Base-by-base conservation (phyloP, 805 yeast genomes). In the Citeromyces matritensis region DNA sequence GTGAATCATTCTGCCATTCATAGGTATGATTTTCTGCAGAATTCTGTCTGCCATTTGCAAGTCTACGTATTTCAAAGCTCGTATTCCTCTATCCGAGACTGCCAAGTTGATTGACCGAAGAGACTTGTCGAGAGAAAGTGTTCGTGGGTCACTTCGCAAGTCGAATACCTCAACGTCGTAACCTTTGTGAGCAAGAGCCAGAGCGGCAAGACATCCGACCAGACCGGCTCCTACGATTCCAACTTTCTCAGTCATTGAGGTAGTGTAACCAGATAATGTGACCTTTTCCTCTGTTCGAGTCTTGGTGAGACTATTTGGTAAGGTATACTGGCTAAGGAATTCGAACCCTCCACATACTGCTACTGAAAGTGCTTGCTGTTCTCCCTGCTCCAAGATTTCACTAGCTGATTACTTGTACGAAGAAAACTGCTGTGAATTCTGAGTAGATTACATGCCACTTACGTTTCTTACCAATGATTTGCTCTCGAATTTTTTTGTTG, bases 1-100 rank as follows among this genome's bases (percentile, higher is more conserved):
- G 50, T 86, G 96, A 35, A 86, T 73, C 95, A 85, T 84, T 27
- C 96, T 60, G 2, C 94, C 95, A 27, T 67, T 56, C 88, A 86
- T 81, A 2, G 95, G 95, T 15, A 82, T 77, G 15, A 81, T 67
- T 27, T 69, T 67, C 23, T 58, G 53, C 37, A 79, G 44, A 2
- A 84, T 63, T 15, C 73, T 45, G 0, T 56, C 50, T 9, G 78
- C 71, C 59, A 84, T 59, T 9, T 56, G 63, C 1, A 54, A 48
- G 45, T 79, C 85, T 9, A 85, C 73, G 31, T 60, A 63, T 35
- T 61, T 54, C 45, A 86, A 52, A 0, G 95, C 79, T 17, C 63
- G 55, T 34, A 84, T 74, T 1, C 95, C 96, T 31, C 96, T 63
- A 33, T 73, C 75, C 30, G 88, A 74, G n/a, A 86, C 78, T 0